Evolutionary conservation across 805 yeast genomes (phyloP), one percentile per base, ranked within the genome.

Genomic region (Saccharomyces eubayanus): DNA sequence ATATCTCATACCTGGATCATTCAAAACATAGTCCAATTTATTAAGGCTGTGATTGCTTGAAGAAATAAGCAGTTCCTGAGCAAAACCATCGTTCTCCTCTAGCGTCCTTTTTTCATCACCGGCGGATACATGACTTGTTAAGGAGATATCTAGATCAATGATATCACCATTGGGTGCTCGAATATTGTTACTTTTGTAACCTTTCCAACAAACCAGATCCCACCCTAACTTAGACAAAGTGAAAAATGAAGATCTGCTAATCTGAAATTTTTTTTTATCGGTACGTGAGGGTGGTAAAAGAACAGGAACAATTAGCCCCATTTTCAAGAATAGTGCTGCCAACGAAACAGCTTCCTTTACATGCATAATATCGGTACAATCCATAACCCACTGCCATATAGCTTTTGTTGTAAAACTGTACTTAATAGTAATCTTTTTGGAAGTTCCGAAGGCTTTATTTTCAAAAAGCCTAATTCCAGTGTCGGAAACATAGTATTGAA

Each of bases 341-440:
- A 85, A 68, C 24, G 77, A 77, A 0, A 73, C 63, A 0, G 89
- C 85, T 55, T 82, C 87, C 11, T 72, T 70, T 0, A 69, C 64
- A 51, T 76, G 76, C 59, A 83, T 66, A 0, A 84, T 73, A 62
- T 88, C 94, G 0, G 96, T 87, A 63, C 97, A 90, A 58, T 92
- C 98, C 81, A 85, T 77, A 6, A 92, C 63, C 96, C 96, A 92
- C 63, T 90, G 97, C 69, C 83, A 78, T 0, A 85, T 72, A 0
- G 94, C 85, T 60, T 86, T 86, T 0, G 97, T 95, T 1, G 87
- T 77, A 57, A 88, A 76, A 52, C 82, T 77, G 59, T 75, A 77
- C n/a, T 74, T 70, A 2, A 77, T 62, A 5, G 24, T 16, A 1
- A 61, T 54, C 1, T 62, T 62, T 28, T 62, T 58, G 29, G 57